Base-by-base conservation (phyloP, 805 yeast species). In the Lachancea kluyveri region DNA sequence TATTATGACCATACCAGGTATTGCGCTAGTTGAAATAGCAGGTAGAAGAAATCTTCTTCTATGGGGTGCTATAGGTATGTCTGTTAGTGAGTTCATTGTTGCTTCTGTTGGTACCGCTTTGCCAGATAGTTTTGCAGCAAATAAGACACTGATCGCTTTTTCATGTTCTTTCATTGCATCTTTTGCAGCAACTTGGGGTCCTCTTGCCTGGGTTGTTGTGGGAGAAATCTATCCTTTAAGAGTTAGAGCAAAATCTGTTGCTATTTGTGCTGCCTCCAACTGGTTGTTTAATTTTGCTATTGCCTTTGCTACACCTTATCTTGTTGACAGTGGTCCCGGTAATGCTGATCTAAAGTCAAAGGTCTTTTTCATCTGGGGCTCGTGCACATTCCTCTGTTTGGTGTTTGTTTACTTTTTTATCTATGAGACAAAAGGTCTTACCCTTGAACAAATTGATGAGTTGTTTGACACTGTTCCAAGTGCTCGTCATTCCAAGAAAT, bases 161-260 rank as follows among this genome's bases (percentile, higher is more conserved):
- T 68, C 86, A 14, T 77, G 84, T 64, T 63, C 79, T 49, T 79
- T 65, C 65, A 75, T 79, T 40, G 77, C 78, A 68, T 77, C 68
- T 65, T 79, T 79, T 48, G 86, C 87, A 18, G 70, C 79, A 25
- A 74, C 85, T 12, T 79, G 87, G 87, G 87, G 84, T 41, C 83
- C 85, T 49, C 70, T 74, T 48, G 75, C 72, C 28, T 79, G 67
- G 60, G 77, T 76, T 35, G 75, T 79, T 45, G 70, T 76, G 20
- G 73, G 85, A 23, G 87, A 79, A 60, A 68, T 77, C 24, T 79
- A 72, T 59, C 87, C 88, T 59, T 65, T 79, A 49, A 72, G 86
- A 67, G 72, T 79, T 53, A 74, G 78, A 60, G 58, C 76, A 56
- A 48, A 72, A 60, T 76, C 71, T 45, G 62, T 63, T 59, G 69